Percentiles rank a stretch among this genome's conserved stretches.
Evolutionary conservation across 345 rosid genomes (phyloP).

Genomic region (Eucalyptus urophylla): DNA sequence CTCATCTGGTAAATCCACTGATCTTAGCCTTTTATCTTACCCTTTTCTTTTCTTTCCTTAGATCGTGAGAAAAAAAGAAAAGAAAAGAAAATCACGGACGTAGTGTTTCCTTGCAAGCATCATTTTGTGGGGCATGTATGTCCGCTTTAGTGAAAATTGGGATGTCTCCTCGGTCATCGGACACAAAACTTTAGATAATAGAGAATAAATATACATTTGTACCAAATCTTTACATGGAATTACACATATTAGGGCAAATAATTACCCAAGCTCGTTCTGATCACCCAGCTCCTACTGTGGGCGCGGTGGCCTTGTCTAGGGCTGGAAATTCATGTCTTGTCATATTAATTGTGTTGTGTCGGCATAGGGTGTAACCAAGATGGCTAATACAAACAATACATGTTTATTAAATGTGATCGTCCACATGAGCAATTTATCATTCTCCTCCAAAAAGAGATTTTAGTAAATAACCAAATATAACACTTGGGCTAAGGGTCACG

Average conservation of each 20-base stretch:
- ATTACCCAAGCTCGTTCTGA: neutral
- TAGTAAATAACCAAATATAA: too few species aligned
- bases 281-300: neutral
- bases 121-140: neutral
- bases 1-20: neutral
- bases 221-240: neutral
- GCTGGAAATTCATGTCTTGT: neutral
- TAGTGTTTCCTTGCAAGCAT: neutral
- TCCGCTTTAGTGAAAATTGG: neutral
- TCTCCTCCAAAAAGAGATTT: too few species aligned
- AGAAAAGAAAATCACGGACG: neutral
- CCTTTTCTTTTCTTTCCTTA: neutral
- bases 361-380: neutral
- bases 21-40: neutral
- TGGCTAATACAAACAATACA: neutral
- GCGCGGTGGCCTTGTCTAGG: neutral
- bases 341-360: neutral
- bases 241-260: neutral
- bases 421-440: too few species aligned
- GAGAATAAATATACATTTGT: neutral
- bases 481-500: too few species aligned
- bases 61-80: neutral
- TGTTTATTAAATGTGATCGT: neutral
- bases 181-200: neutral
- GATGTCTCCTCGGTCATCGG: neutral